Base-by-base conservation (phyloP, 257 asterid genomes). In the Gardenia jasminoides region DNA sequence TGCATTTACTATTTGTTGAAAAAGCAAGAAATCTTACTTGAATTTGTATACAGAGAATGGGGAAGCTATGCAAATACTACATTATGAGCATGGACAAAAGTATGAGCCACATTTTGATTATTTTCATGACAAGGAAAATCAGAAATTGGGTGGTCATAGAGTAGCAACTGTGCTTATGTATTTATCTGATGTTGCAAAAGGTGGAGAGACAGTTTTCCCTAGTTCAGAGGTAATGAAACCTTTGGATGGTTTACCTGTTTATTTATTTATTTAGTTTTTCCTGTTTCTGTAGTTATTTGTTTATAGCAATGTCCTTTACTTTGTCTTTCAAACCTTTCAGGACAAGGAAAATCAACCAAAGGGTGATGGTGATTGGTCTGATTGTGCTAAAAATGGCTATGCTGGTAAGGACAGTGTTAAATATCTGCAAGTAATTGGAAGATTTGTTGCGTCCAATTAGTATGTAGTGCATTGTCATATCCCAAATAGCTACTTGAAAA, bases 81-180 rank as follows among this genome's bases (percentile, higher is more conserved):
- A 84, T 82, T 93, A 93, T 70, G 97, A 93, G 88, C 81, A 88
- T 11, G 97, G 98, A 70, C 96, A 93, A 74, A 96, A 93, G 77
- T 93, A 96, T 62, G 98, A 93, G 79, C 97, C 97, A 48, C 98
- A 92, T 89, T 90, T 77, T 75, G 97, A 96, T 85, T 93, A 30
- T 84, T 93, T 93, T 82, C 92, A 77, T 26, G 98, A 92, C 86
- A 82, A 86, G 83, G 85, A 83, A 83, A 92, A 96, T 89, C 97
- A 80, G 80, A 86, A 86, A 87, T 66, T 86, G 73, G 97, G 99
- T 22, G 97, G 98, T 68, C 95, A 96, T 80, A 88, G 96, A 26
- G 80, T 96, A 70, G 99, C 98, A 71, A 93, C 99, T 2, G 97
- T 96, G 76, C 97, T 96, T 68, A 91, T 91, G 97, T 93, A 96